Percentiles rank a stretch among this genome's conserved stretches.
Evolutionary conservation across 495 filamentous ascomycete species (phyloP).

Genomic region (Hypoxylon cercidicola): DNA sequence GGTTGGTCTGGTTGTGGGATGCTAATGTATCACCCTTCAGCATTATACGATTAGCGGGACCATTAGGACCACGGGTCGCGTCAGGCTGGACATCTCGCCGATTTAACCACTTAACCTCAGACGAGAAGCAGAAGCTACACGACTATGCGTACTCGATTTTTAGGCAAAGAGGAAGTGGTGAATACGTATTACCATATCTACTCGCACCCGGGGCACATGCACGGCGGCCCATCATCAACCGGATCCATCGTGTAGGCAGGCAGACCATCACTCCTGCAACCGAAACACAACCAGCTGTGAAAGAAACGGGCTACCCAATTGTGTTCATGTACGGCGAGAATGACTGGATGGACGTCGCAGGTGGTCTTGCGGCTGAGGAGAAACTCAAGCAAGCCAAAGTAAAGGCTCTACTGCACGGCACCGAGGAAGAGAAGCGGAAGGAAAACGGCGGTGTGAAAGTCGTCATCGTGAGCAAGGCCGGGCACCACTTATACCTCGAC

Average conservation of each 20-base stretch:
- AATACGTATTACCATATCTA: constrained; percentile 93
- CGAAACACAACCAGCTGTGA: constrained; percentile 47
- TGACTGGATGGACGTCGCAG: constrained; percentile 97
- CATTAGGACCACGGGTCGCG: constrained; percentile 87
- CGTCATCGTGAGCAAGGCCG: constrained; percentile 80
- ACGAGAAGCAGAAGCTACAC: constrained; percentile 86
- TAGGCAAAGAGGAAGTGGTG: constrained; percentile 88
- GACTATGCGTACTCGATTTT: constrained; percentile 96
- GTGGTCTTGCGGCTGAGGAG: constrained; percentile 82
- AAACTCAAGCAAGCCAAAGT: constrained; percentile 77
- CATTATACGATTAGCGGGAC: constrained; percentile 88
- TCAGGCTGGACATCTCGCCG: constrained; percentile 94
- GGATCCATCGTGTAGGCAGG: constrained; percentile 86
- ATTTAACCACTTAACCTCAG: constrained; percentile 85
- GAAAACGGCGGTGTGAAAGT: constrained; percentile 89
- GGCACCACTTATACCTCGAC: constrained; percentile 94
- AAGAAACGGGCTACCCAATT: constrained; percentile 82
- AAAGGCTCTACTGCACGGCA: constrained; percentile 66
- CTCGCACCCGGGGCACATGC: constrained; percentile 94
- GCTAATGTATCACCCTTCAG: constrained; percentile 96
- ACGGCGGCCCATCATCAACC: constrained; percentile 83
- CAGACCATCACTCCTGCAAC: constrained; percentile 60
- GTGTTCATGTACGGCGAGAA: constrained; percentile 95
- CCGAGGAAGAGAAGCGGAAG: constrained; percentile 71
- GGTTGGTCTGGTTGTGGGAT: constrained; percentile 94